A percentile compares a stretch with the other conserved stretches of the same genome.
These are phyloP conservation scores for Leccinum huronense DNA, from an alignment of 1,284 basidiomycete genomes.

Conservation along the genomic window DNA sequence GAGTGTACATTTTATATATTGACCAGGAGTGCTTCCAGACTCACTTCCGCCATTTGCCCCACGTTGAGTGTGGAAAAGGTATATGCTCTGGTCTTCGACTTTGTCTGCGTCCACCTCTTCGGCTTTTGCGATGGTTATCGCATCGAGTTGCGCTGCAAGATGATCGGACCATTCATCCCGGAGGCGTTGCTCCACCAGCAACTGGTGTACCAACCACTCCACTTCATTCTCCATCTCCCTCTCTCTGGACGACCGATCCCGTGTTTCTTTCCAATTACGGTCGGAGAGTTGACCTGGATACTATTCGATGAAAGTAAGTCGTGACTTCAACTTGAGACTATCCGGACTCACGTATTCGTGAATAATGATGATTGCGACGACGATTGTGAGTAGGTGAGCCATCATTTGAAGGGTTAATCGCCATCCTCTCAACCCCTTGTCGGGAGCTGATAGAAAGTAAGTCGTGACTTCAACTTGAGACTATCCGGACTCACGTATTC, in stretches of 20 bases:
- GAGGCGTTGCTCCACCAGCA: not conserved
- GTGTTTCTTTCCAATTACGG: not conserved
- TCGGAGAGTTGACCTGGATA: not conserved
- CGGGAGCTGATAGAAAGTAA: not conserved
- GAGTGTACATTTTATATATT: not conserved
- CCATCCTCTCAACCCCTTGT: not conserved
- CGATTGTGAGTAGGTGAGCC: not conserved
- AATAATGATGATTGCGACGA: not conserved
- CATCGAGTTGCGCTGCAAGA: not conserved
- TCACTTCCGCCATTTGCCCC: not conserved
- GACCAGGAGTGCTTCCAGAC: not conserved
- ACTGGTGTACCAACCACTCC: not conserved
- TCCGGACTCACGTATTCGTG: not conserved
- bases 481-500: not conserved
- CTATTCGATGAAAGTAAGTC: not conserved
- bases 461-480: not conserved
- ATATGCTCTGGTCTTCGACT: not conserved
- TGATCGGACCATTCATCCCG: not conserved
- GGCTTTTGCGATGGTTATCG: not conserved
- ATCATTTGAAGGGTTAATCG: not conserved
- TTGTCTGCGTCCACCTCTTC: not conserved
- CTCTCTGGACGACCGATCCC: not conserved
- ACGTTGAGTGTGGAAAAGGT: not conserved
- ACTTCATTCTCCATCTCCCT: not conserved
- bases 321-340: not conserved